Percentiles rank a stretch among this genome's conserved stretches.
These are phyloP conservation scores for Mucor piriformis DNA, from an alignment of 371 early-diverging fungal species.

Conservation along the genomic window DNA sequence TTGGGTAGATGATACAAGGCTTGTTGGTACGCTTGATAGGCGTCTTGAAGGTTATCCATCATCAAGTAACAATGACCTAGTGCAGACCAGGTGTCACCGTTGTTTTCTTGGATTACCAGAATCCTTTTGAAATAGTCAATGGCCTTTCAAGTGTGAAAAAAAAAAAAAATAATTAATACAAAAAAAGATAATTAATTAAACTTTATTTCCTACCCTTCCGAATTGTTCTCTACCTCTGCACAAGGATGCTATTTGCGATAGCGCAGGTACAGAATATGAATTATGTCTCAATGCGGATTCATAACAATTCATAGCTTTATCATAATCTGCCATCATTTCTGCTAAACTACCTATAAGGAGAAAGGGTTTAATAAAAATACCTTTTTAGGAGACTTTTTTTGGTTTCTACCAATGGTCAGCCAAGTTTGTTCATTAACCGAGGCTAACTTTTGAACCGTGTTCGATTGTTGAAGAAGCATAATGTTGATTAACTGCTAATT, in stretches of 20 bases:
- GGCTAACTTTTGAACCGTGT: conserved; percentile 62
- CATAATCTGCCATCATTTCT: conserved; percentile 74
- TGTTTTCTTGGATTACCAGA: conserved; percentile 71
- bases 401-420: conserved; percentile 69
- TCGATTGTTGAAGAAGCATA: conserved; percentile 23
- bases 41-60: conserved; percentile 91
- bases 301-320: conserved; percentile 81
- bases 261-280: conserved; percentile 80
- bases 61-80: conserved; percentile 93
- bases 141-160: background rate
- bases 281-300: conserved; percentile 88
- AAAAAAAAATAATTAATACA: background rate
- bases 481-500: too few species aligned
- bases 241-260: conserved; percentile 72
- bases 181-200: background rate
- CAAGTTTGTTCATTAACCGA: conserved; percentile 72
- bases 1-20: conserved; percentile 70
- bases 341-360: conserved; percentile 57
- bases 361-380: background rate
- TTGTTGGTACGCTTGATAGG: conserved; percentile 61
- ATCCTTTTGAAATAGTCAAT: conserved; percentile 55
- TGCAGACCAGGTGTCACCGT: conserved; percentile 92
- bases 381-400: too few species aligned
- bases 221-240: conserved; percentile 71
- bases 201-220: conserved; percentile 37